Percentiles rank a stretch among this genome's conserved stretches.
Evolutionary conservation across 2,329 filamentous ascomycete species (phyloP).

Genomic region (Malbranchea cinnamomea): DNA sequence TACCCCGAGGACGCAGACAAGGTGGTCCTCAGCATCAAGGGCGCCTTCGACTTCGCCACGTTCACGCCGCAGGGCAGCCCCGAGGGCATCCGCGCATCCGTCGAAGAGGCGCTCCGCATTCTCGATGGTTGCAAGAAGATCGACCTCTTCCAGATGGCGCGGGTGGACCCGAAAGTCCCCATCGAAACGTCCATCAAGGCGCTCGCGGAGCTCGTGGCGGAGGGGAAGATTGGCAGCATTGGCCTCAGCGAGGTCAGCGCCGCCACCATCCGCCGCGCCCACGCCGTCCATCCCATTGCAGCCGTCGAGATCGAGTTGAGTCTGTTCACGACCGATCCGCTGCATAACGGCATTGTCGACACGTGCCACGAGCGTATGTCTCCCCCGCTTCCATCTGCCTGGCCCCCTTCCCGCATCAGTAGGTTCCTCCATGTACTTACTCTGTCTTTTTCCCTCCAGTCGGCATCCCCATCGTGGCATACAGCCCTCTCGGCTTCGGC

Average conservation of each 20-base stretch:
- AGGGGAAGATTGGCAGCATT: constrained; percentile 24
- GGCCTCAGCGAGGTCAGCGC: constrained; percentile 22
- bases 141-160: constrained; percentile 41
- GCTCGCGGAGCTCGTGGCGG: constrained; percentile 17
- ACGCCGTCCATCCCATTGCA: constrained; percentile 33
- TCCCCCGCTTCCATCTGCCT: too few relatives aligned
- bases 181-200: constrained; percentile 28
- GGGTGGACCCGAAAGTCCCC: constrained; percentile 36
- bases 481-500: constrained; percentile 45
- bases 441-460: too few relatives aligned
- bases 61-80: constrained; percentile 33
- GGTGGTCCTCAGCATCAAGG: constrained; percentile 15
- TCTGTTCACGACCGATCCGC: constrained; percentile 41
- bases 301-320: constrained; percentile 48
- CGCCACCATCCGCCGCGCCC: constrained; percentile 28
- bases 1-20: constrained; percentile 17
- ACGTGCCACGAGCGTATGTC: constrained; percentile 41
- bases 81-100: constrained; percentile 35
- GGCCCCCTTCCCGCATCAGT: too few relatives aligned
- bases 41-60: constrained; percentile 16
- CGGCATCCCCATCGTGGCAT: constrained; percentile 44
- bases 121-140: constrained; percentile 38
- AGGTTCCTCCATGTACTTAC: too few relatives aligned
- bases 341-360: constrained; percentile 42
- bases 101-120: constrained; percentile 38